Conservation (phyloP, 495 filamentous ascomycete species). For the Trichoderma virens region DNA sequence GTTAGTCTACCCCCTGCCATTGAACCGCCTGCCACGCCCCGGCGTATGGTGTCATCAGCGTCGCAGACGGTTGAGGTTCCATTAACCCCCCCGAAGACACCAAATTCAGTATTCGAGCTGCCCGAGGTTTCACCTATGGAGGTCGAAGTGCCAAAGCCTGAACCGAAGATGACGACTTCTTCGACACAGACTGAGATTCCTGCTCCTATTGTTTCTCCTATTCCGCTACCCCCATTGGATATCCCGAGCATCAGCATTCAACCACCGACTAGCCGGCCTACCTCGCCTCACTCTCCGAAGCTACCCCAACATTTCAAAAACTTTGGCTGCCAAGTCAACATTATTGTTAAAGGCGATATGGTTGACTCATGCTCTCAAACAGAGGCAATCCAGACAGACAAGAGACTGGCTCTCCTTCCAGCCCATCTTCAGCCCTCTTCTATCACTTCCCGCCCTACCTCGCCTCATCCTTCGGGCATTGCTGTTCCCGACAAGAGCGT, state of each 20-base stretch:
- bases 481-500: constrained; percentile 33
- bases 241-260: constrained; percentile 57
- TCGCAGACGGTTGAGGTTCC: constrained; percentile 65
- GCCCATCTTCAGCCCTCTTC: constrained; percentile 70
- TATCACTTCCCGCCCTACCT: constrained; percentile 50
- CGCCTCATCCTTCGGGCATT: constrained; percentile 24
- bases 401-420: constrained; percentile 63
- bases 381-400: constrained; percentile 75
- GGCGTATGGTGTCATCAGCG: constrained; percentile 59
- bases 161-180: constrained; percentile 28
- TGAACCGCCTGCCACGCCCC: constrained; percentile 22
- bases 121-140: constrained; percentile 20
- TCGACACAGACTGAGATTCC: constrained; percentile 65
- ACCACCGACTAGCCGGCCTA: constrained; percentile 46
- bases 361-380: constrained; percentile 50
- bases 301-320: constrained; percentile 49
- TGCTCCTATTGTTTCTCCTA: constrained; percentile 21
- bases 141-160: constrained; percentile 10
- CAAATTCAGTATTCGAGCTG: constrained; percentile 35
- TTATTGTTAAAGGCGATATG: constrained; percentile 38
- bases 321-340: constrained; percentile 43
- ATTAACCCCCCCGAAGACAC: constrained; percentile 61
- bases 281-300: constrained; percentile 44
- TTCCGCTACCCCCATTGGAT: constrained; percentile 25
- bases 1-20: constrained; percentile 38